Conservation (phyloP, 768 basidiomycete species). For the Kwoniella europaea region DNA sequence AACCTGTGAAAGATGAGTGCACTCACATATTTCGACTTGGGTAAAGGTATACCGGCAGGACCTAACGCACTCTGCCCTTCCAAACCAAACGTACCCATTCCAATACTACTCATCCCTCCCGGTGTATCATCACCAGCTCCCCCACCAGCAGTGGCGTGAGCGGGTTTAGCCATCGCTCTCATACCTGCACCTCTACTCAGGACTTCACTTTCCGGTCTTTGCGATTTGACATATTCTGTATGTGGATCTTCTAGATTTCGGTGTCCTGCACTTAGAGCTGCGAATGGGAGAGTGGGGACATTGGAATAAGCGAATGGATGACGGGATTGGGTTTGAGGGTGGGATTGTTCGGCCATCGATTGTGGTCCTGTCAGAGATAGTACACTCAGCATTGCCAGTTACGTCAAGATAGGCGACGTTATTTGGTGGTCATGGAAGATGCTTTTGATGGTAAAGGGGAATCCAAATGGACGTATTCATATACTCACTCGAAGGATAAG, state of each 20-base stretch:
- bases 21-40: constrained; percentile 12
- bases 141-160: constrained; percentile 10
- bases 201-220: constrained; percentile 36
- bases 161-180: constrained; percentile 9
- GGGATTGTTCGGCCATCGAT: constrained; percentile 25
- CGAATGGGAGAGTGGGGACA: constrained; percentile 38
- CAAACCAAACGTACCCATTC: constrained; percentile 46
- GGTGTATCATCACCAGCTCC: constrained; percentile 12
- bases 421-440: too few relatives aligned
- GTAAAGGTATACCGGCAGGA: constrained; percentile 13
- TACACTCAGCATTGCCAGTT: not conserved
- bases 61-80: constrained; percentile 24
- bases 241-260: constrained; percentile 1
- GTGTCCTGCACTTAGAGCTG: constrained; percentile 27
- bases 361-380: constrained; percentile 24
- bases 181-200: constrained; percentile 41
- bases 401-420: too few relatives aligned
- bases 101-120: constrained; percentile 29
- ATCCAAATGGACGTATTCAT: not conserved
- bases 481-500: constrained; percentile 47
- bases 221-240: not conserved
- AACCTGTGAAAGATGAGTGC: constrained; percentile 4
- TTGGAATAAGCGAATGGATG: constrained; percentile 49
- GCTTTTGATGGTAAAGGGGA: not conserved
- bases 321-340: constrained; percentile 19